Percentiles rank a stretch among this genome's conserved stretches.
Conservation (phyloP, 1,139 yeast species). For the Hansenula lynferdii region DNA sequence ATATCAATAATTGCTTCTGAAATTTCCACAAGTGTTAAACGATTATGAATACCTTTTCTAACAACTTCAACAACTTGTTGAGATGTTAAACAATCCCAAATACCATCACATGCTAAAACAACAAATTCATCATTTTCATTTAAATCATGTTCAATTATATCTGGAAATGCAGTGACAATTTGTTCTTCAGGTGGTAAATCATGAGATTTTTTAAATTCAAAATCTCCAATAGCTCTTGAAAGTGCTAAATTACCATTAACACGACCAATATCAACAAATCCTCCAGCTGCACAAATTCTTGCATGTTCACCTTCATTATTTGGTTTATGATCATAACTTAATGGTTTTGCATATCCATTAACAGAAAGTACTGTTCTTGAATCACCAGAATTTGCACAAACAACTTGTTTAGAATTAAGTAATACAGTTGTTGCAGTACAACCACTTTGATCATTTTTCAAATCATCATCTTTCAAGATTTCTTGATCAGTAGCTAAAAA, state of each 20-base stretch:
- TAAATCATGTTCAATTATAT: slow-evolving; percentile 70
- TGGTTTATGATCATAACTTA: slow-evolving; percentile 95
- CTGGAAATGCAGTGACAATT: slow-evolving; percentile 92
- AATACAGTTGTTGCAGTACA: slow-evolving; percentile 93
- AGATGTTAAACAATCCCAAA: slow-evolving; percentile 95
- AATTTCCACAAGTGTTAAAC: slow-evolving; percentile 62
- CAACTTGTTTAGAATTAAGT: slow-evolving; percentile 48
- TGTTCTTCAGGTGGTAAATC: slow-evolving; percentile 93
- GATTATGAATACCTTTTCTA: slow-evolving; percentile 80
- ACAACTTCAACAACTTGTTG: slow-evolving; percentile 94
- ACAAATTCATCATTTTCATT: slow-evolving; percentile 77
- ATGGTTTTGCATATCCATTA: slow-evolving; percentile 81
- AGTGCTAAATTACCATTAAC: slow-evolving; percentile 96
- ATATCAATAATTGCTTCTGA: slow-evolving; percentile 91
- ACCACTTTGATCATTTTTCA: slow-evolving; percentile 82
- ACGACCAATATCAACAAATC: slow-evolving; percentile 92
- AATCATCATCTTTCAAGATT: slow-evolving; percentile 56
- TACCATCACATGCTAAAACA: slow-evolving; percentile 95
- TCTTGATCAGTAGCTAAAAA: slow-evolving; percentile 84
- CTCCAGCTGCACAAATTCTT: slow-evolving; percentile 93
- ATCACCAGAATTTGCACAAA: slow-evolving; percentile 94
- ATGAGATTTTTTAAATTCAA: slow-evolving; percentile 79
- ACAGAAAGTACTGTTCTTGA: slow-evolving; percentile 89
- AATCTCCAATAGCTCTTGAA: slow-evolving; percentile 95
- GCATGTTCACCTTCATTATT: slow-evolving; percentile 91